Conservation (phyloP, 345 rosid genomes). For the Salix purpurea region DNA sequence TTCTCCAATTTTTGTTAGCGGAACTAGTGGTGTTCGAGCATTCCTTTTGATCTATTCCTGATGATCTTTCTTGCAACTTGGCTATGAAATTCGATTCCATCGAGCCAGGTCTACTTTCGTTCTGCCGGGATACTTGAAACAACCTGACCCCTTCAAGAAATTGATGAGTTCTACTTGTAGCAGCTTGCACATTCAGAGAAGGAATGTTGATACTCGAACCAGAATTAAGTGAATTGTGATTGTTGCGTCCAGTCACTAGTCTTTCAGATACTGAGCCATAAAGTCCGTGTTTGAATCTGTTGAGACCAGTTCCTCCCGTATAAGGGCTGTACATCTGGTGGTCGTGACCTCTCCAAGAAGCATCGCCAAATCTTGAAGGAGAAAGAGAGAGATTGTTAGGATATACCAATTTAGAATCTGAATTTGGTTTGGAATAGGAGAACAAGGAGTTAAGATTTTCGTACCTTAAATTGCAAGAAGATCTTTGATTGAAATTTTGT, state of each 20-base stretch:
- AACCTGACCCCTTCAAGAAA: slow-evolving; percentile 30
- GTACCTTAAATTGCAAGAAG: slow-evolving; percentile 35
- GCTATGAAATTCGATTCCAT: slow-evolving; percentile 14
- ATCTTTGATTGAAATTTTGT: slow-evolving; percentile 46
- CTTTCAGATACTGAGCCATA: slow-evolving; percentile 33
- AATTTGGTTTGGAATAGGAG: neutral
- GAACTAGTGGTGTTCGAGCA: neutral
- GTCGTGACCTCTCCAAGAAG: slow-evolving; percentile 39
- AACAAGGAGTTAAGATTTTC: neutral
- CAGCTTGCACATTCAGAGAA: slow-evolving; percentile 8
- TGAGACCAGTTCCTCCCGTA: slow-evolving; percentile 17
- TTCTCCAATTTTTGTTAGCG: neutral
- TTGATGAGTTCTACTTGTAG: slow-evolving; percentile 18
- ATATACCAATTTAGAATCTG: neutral
- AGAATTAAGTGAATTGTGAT: slow-evolving; percentile 25
- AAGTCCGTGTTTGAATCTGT: slow-evolving; percentile 26
- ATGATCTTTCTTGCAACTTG: slow-evolving; percentile 15
- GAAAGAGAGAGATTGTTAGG: neutral
- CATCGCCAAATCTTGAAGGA: slow-evolving; percentile 40
- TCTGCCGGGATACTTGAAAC: slow-evolving; percentile 28
- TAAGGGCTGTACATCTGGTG: slow-evolving; percentile 22
- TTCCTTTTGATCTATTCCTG: slow-evolving; percentile 16
- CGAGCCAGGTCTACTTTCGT: slow-evolving; percentile 19
- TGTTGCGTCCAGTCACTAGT: slow-evolving; percentile 21
- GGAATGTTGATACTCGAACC: slow-evolving; percentile 17